Evolutionary conservation across 768 basidiomycete genomes (phyloP).

Genomic region (Auriscalpium microsporum): DNA sequence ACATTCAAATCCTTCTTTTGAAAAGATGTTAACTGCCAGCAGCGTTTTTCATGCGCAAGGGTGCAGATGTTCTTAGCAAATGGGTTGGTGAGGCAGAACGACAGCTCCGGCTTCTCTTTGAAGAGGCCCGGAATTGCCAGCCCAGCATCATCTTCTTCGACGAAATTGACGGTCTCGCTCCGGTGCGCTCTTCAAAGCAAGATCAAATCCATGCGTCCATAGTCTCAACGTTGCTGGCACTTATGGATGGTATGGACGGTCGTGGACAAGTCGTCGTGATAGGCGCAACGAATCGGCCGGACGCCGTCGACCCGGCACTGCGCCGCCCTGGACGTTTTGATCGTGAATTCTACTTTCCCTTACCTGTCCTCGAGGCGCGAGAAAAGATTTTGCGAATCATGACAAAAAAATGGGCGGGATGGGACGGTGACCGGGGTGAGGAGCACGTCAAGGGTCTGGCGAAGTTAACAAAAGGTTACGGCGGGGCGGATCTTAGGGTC

Average conservation of each 20-base stretch:
- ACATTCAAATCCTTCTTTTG: not conserved
- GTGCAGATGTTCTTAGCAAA: constrained; percentile 94
- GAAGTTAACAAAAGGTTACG: constrained; percentile 92
- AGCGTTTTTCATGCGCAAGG: constrained; percentile 99
- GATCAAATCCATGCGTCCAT: constrained; percentile 99
- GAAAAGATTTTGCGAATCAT: constrained; percentile 87
- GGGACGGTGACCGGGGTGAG: constrained; percentile 46
- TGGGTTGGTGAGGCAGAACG: constrained; percentile 99
- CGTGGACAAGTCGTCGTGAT: constrained; percentile 96
- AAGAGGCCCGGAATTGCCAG: constrained; percentile 87
- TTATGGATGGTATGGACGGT: constrained; percentile 99
- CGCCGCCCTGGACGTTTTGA: constrained; percentile 93
- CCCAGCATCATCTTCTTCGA: constrained; percentile 99
- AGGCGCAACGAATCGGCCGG: constrained; percentile 95
- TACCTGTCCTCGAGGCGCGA: constrained; percentile 77
- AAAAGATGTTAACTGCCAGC: not conserved
- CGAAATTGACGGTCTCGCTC: constrained; percentile 97
- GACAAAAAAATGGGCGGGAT: constrained; percentile 84
- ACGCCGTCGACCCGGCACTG: constrained; percentile 95
- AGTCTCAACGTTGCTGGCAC: constrained; percentile 87
- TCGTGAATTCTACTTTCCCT: constrained; percentile 93
- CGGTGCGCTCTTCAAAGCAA: constrained; percentile 96
- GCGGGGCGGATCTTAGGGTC: constrained; percentile 92
- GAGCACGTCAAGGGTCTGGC: constrained; percentile 60
- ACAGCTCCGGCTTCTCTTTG: constrained; percentile 88